Evolutionary conservation across 352 stramenopile genomes (phyloP), one percentile per base, ranked within the genome.

Genomic region (Peronosclerospora sorghi): DNA sequence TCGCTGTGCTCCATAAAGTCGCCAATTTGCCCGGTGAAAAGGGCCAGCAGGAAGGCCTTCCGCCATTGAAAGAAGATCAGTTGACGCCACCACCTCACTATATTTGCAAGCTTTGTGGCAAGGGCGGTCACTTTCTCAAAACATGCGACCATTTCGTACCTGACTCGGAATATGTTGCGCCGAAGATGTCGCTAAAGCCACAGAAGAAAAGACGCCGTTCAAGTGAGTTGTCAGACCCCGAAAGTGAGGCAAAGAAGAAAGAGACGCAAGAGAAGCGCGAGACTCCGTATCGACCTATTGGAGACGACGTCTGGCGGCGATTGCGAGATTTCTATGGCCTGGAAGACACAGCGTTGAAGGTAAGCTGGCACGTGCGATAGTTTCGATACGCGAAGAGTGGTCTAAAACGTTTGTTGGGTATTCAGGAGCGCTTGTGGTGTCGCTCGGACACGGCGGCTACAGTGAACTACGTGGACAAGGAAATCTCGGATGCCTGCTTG

Each of bases 1-100:
- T 99, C 30, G 86, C 88, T n/a, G 76, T 98, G 23, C 73, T 99
- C 18, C 59, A 72, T 28, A 98, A 97, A 45, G 49, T 62, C 24
- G 46, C 45, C 2, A 54, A 89, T 35, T 49, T 89, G 20, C 79
- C 79, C 1, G 69, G 71, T 8, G 21, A 41, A 32, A 39, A 49
- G 8, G 60, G 62, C 12, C 54, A 67, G 2, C 73, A 87, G 45
- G 35, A 65, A 39, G 73, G 76, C 17, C 53, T 90, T 14, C 45
- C 55, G 0, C 37, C 68, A 8, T 59, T 67, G 2, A 70, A 90
- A 48, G 57, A 86, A 32, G 8, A 73, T 8, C 45, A 64, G 6
- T 40, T 70, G 12, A 41, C 44, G 12, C 73, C 74, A 19, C 70
- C 79, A 0, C 14, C 38, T n/a, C 63, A 68, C 35, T 91, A 91